phyloP scores from a whole-genome alignment of 2,329 filamentous ascomycete species.

The Penicillium sp. region DNA sequence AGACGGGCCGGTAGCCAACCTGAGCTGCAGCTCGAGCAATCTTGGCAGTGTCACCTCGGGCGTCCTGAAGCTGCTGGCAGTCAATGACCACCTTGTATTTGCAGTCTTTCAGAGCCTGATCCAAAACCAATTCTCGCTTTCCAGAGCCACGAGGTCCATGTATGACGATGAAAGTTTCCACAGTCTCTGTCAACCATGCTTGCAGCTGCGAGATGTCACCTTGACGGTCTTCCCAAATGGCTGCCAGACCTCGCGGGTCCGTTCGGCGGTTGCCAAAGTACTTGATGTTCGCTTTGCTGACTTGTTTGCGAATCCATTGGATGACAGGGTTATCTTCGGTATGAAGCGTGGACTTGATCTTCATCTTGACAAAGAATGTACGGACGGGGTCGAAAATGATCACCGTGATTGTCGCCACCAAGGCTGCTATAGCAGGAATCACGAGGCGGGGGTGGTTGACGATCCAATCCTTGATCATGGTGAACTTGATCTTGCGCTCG shows the following conservation, averaged over 20 bases:
- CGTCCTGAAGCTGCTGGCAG: conserved; percentile 91
- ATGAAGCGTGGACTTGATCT: conserved; percentile 76
- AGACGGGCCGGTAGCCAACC: conserved; percentile 89
- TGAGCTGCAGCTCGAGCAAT: conserved; percentile 78
- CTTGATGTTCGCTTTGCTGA: conserved; percentile 48
- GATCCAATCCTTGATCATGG: conserved; percentile 86
- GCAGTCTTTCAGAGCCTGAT: conserved; percentile 76
- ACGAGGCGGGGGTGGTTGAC: conserved; percentile 83
- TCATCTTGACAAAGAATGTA: conserved; percentile 86
- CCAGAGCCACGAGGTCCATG: conserved; percentile 90
- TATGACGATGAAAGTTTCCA: conserved; percentile 89
- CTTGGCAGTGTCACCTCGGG: conserved; percentile 80
- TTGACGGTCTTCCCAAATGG: conserved; percentile 85
- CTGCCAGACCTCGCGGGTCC: conserved; percentile 70
- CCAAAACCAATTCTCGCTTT: conserved; percentile 83
- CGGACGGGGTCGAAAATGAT: conserved; percentile 92
- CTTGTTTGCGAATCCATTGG: conserved; percentile 76
- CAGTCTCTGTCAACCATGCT: conserved; percentile 83
- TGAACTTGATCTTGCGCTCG: conserved; percentile 72
- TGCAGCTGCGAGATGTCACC: conserved; percentile 79
- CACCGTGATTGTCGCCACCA: conserved; percentile 81
- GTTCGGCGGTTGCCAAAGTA: conserved; percentile 51
- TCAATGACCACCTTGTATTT: conserved; percentile 83
- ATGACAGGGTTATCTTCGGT: conserved; percentile 73
- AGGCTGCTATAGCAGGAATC: conserved; percentile 76